Evolutionary conservation across 257 asterid species (phyloP).

Genomic region (Gynochthodes officinalis): DNA sequence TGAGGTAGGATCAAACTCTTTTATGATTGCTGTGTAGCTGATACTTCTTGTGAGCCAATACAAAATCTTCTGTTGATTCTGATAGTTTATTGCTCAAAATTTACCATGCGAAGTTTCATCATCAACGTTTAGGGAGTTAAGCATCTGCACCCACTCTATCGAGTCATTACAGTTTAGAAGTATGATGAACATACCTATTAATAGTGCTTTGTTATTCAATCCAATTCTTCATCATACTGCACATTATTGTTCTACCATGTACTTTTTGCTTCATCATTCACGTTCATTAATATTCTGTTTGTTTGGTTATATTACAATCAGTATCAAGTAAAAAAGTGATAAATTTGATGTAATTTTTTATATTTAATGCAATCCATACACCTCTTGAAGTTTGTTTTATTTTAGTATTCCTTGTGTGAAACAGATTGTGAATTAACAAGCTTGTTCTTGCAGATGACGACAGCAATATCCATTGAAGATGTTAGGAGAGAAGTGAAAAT

Average conservation of each 20-base stretch:
- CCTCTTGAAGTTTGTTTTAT: background rate
- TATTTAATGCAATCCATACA: background rate
- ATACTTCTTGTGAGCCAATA: background rate
- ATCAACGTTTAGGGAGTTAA: background rate
- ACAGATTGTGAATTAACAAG: background rate
- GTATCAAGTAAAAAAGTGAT: background rate
- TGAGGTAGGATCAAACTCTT: background rate
- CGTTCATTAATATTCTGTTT: background rate
- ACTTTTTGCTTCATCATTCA: background rate
- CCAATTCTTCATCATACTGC: background rate
- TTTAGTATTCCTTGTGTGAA: background rate
- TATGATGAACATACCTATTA: background rate
- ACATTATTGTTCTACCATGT: background rate
- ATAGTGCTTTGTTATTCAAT: background rate
- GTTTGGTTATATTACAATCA: background rate
- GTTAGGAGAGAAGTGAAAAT: constrained; percentile 96
- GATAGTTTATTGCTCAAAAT: background rate
- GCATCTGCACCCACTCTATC: background rate
- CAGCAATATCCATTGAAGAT: constrained; percentile 92
- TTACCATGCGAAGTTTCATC: background rate
- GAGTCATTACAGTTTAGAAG: background rate
- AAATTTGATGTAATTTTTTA: background rate
- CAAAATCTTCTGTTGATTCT: background rate
- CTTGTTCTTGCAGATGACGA: constrained; percentile 73
- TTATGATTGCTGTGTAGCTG: background rate